Conservation (phyloP, 2,329 filamentous ascomycete species). For the Cladobotryum mycophilum region DNA sequence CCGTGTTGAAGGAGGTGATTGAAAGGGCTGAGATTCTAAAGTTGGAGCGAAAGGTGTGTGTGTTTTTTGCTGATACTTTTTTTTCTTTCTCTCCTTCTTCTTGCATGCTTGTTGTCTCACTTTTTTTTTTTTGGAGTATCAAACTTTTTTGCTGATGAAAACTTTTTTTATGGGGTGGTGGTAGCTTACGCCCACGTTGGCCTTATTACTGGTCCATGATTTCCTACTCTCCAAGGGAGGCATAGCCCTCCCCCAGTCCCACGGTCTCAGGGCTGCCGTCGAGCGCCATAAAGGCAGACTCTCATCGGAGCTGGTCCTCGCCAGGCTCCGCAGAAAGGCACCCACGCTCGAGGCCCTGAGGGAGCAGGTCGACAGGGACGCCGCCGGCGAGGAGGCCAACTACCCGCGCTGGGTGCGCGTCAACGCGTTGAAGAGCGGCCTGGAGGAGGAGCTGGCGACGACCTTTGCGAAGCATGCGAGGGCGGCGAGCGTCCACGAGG, state of each 20-base stretch:
- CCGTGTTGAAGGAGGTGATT: constrained; percentile 80
- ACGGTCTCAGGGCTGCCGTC: constrained; percentile 69
- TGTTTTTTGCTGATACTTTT: background rate
- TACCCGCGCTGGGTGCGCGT: constrained; percentile 91
- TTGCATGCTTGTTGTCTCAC: too few species aligned
- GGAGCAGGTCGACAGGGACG: constrained; percentile 46
- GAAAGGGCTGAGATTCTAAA: constrained; percentile 69
- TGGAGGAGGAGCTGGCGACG: constrained; percentile 65
- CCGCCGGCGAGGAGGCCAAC: constrained; percentile 43
- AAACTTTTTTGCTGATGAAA: constrained; percentile 7
- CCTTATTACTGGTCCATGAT: constrained; percentile 81
- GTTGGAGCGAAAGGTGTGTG: constrained; percentile 73
- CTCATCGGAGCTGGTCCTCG: constrained; percentile 73
- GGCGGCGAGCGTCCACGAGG: constrained; percentile 49
- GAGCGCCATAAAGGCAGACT: constrained; percentile 78
- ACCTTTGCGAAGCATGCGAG: constrained; percentile 63
- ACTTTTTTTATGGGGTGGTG: background rate
- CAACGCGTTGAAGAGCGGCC: constrained; percentile 67
- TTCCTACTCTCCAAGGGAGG: constrained; percentile 74
- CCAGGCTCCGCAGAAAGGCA: constrained; percentile 65
- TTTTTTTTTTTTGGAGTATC: background rate
- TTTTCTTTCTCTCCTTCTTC: background rate
- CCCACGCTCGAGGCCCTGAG: constrained; percentile 61
- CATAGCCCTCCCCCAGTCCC: constrained; percentile 71
- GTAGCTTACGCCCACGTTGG: constrained; percentile 72